A percentile compares a stretch with the other conserved stretches of the same genome.
These are phyloP conservation scores for Beta macrorhiza DNA, from an alignment of 179 eudicot genomes.

Conservation along the genomic window DNA sequence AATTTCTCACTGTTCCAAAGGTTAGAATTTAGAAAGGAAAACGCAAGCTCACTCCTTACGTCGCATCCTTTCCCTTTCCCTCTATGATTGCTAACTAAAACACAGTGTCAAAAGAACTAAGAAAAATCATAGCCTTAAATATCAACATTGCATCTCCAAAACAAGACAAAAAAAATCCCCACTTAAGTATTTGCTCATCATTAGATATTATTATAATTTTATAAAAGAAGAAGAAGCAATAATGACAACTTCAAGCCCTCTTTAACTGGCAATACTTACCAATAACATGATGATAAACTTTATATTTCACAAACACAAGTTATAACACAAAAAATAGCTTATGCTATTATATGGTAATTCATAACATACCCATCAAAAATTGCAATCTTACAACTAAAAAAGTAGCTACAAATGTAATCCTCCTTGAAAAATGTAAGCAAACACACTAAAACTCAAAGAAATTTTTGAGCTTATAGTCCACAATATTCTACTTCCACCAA, in stretches of 20 bases:
- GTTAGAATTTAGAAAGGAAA: no score
- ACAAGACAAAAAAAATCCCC: background rate
- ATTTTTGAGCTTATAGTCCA: background rate
- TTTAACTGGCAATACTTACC: background rate
- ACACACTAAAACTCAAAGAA: background rate
- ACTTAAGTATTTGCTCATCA: background rate
- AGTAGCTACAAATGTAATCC: background rate
- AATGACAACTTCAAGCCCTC: background rate
- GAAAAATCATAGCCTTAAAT: background rate
- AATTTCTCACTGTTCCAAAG: no score
- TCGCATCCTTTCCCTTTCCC: no score
- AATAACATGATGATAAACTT: background rate
- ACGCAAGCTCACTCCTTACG: no score
- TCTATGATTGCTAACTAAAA: no score
- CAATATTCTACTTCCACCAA: constrained; percentile 9
- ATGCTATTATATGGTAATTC: background rate
- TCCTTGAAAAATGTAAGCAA: background rate
- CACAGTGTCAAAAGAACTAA: no score
- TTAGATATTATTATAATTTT: background rate
- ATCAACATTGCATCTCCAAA: background rate
- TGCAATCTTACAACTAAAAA: background rate
- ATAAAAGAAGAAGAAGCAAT: background rate
- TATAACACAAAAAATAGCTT: background rate
- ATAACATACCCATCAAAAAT: constrained; percentile 22
- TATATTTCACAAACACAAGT: background rate